These are phyloP conservation scores for Paramecium tetraurelia DNA, from an alignment of 73 alveolate genomes.

Conservation along the genomic window DNA sequence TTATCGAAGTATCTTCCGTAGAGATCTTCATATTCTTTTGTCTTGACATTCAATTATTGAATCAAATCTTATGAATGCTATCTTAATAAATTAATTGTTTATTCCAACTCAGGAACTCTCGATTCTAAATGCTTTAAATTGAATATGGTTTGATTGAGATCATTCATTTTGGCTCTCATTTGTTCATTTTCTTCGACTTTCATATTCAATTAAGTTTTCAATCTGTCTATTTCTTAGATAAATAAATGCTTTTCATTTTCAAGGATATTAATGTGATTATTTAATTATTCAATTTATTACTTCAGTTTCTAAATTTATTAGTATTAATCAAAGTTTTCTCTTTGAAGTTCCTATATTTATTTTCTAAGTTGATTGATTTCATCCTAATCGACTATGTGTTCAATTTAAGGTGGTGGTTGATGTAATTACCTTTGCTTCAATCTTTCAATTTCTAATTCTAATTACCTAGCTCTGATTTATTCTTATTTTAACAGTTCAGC, in stretches of 20 bases:
- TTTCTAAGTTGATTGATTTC: background rate
- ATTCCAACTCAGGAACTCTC: conserved; percentile 17
- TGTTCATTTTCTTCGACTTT: background rate
- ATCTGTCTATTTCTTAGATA: conserved; percentile 10
- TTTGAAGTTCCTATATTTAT: background rate
- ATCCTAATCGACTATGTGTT: background rate
- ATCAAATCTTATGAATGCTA: background rate
- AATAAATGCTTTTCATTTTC: background rate
- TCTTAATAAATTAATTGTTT: conserved; percentile 1
- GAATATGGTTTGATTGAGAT: background rate
- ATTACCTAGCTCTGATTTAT: background rate
- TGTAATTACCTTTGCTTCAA: background rate
- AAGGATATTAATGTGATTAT: background rate
- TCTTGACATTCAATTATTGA: background rate
- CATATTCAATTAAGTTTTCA: background rate
- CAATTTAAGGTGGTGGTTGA: conserved; percentile 24
- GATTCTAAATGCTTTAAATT: background rate
- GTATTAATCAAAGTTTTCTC: background rate
- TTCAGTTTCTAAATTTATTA: background rate
- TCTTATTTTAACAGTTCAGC: background rate
- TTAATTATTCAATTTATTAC: background rate
- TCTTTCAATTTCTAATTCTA: conserved; percentile 8
- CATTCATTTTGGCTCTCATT: conserved; percentile 23
- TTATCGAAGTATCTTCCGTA: background rate
- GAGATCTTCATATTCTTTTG: conserved; percentile 6